phyloP scores from a whole-genome alignment of 164 flowering plant species.

The Vitis labrusca region DNA sequence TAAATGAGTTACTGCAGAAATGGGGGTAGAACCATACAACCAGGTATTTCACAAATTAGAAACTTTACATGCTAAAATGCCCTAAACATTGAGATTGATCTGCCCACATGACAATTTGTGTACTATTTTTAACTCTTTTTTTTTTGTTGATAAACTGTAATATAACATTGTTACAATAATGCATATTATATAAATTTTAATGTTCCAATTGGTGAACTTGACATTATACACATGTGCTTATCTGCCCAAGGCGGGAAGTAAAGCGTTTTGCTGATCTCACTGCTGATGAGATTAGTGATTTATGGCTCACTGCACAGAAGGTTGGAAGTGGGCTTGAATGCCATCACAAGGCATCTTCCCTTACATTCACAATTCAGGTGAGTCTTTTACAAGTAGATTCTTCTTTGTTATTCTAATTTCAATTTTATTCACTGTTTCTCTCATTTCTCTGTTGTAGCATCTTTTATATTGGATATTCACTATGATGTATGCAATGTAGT shows the following conservation, averaged over 20 bases:
- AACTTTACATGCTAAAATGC: too few relatives aligned
- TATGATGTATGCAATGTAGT: too few relatives aligned
- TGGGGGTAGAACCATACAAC: too few relatives aligned
- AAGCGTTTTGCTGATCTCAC: conserved; percentile 84
- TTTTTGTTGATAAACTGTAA: background rate
- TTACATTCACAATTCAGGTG: conserved; percentile 84
- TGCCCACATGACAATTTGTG: too few relatives aligned
- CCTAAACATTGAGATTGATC: too few relatives aligned
- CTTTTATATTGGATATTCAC: too few relatives aligned
- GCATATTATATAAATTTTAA: background rate
- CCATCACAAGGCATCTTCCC: conserved; percentile 76
- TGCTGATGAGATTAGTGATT: conserved; percentile 67
- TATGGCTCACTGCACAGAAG: conserved; percentile 82
- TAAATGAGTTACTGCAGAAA: too few relatives aligned
- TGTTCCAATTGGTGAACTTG: conserved; percentile 43
- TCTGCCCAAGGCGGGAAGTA: conserved; percentile 85
- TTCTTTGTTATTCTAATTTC: too few relatives aligned
- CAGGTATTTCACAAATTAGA: too few relatives aligned
- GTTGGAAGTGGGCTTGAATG: conserved; percentile 66
- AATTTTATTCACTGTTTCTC: background rate
- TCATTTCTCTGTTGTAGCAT: background rate
- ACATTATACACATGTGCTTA: conserved; percentile 80
- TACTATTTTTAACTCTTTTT: background rate
- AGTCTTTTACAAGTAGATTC: conserved; percentile 5
- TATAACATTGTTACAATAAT: background rate